Conservation (phyloP, 208 protist genomes). For the Entamoeba invadens region DNA sequence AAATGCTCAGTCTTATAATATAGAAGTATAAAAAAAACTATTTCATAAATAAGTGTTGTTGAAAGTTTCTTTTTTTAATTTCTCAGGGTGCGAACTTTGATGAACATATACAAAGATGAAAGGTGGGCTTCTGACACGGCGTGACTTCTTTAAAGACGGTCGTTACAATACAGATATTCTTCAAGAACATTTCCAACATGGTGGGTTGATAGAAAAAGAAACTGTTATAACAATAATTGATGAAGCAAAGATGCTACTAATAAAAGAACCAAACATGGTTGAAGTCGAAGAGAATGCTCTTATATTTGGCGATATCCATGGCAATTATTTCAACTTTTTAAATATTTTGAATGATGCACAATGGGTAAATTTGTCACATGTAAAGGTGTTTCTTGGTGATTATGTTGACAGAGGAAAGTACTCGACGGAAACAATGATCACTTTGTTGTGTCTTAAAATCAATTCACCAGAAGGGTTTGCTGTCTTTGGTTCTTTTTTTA, state of each 20-base stretch:
- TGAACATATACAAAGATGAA: too few species aligned
- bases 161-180: not conserved
- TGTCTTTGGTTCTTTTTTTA: too few species aligned
- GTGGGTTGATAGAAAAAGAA: not conserved
- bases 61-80: too few species aligned
- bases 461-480: not conserved
- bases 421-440: constrained; percentile 17
- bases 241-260: not conserved
- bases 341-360: not conserved
- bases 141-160: too few species aligned
- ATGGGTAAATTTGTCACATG: not conserved
- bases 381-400: constrained; percentile 24
- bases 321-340: constrained; percentile 19
- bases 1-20: too few species aligned
- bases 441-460: constrained; percentile 19
- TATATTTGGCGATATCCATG: constrained; percentile 25
- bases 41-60: too few species aligned
- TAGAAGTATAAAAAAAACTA: too few species aligned
- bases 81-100: too few species aligned
- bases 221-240: not conserved
- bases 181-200: not conserved
- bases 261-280: not conserved
- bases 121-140: too few species aligned
- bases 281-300: not conserved
- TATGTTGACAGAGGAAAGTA: constrained; percentile 33